Conservation (phyloP, 306 rosid genomes). For the Trifolium pratense region DNA sequence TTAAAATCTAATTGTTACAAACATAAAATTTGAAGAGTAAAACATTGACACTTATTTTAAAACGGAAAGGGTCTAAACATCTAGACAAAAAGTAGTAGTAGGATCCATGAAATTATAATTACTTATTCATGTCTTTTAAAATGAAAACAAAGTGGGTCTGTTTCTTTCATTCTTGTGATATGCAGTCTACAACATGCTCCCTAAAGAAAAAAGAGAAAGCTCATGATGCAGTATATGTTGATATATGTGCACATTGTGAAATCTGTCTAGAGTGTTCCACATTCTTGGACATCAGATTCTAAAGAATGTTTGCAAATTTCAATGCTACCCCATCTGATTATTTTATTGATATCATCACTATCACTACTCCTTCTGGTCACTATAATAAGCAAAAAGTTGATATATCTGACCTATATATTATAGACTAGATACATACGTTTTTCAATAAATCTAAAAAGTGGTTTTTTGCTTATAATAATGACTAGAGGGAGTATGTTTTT, state of each 20-base stretch:
- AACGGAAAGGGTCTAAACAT: too few species aligned
- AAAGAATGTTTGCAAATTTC: constrained; percentile 54
- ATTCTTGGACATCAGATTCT: constrained; percentile 42
- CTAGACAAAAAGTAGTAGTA: too few species aligned
- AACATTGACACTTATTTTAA: too few species aligned
- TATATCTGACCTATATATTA: too few species aligned
- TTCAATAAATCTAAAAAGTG: too few species aligned
- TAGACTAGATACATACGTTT: too few species aligned
- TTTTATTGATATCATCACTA: constrained; percentile 42
- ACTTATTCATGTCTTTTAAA: constrained; percentile 22
- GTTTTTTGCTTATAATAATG: too few species aligned
- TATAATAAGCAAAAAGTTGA: too few species aligned
- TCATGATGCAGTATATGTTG: neutral
- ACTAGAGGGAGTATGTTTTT: too few species aligned
- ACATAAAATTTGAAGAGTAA: too few species aligned
- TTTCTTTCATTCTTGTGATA: constrained; percentile 42
- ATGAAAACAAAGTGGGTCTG: constrained; percentile 49
- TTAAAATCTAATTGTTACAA: too few species aligned
- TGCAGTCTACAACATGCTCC: constrained; percentile 35
- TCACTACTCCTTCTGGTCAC: neutral
- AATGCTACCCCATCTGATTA: constrained; percentile 44
- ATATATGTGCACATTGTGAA: constrained; percentile 37
- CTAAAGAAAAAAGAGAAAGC: constrained; percentile 47
- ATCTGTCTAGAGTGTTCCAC: constrained; percentile 35
- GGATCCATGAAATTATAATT: neutral